These are phyloP conservation scores for Hemileccinum rubropunctum DNA, from an alignment of 768 basidiomycete species.

Conservation along the genomic window DNA sequence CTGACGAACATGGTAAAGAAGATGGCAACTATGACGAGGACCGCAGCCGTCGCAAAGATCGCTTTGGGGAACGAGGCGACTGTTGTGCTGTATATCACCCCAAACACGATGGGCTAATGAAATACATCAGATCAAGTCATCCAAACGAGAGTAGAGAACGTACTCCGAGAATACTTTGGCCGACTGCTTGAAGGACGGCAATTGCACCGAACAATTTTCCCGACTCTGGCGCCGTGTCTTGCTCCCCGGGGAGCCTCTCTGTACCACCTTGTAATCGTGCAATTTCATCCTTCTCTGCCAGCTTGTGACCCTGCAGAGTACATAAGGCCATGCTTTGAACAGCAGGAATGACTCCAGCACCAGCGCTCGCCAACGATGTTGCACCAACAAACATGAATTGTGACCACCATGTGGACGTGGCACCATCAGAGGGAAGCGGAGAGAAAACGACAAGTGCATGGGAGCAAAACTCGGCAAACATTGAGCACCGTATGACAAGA, in stretches of 20 bases:
- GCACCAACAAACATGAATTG: slow-evolving; percentile 53
- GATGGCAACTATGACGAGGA: slow-evolving; percentile 51
- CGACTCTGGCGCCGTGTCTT: slow-evolving; percentile 34
- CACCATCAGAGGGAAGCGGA: slow-evolving; percentile 40
- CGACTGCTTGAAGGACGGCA: slow-evolving; percentile 62
- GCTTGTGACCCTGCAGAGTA: slow-evolving; percentile 41
- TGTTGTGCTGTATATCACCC: slow-evolving; percentile 59
- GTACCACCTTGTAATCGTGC: slow-evolving; percentile 14
- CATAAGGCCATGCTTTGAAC: slow-evolving; percentile 73
- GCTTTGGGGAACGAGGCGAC: slow-evolving; percentile 65
- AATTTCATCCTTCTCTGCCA: slow-evolving; percentile 36
- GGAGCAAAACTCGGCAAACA: slow-evolving; percentile 65
- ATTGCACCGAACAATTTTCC: slow-evolving; percentile 73
- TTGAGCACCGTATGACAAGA: slow-evolving; percentile 57
- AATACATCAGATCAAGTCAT: slow-evolving; percentile 9
- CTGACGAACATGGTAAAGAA: slow-evolving; percentile 43
- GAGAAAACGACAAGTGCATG: slow-evolving; percentile 58
- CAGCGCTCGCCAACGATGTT: slow-evolving; percentile 62
- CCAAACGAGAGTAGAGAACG: slow-evolving; percentile 9
- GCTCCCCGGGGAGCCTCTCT: slow-evolving; percentile 1
- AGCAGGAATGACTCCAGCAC: slow-evolving; percentile 66
- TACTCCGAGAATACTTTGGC: slow-evolving; percentile 58
- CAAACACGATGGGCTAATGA: slow-evolving; percentile 66
- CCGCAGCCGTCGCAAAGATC: slow-evolving; percentile 60
- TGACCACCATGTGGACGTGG: slow-evolving; percentile 20